Evolutionary conservation across 306 rosid genomes (phyloP).

Genomic region (Calophaca sinica): DNA sequence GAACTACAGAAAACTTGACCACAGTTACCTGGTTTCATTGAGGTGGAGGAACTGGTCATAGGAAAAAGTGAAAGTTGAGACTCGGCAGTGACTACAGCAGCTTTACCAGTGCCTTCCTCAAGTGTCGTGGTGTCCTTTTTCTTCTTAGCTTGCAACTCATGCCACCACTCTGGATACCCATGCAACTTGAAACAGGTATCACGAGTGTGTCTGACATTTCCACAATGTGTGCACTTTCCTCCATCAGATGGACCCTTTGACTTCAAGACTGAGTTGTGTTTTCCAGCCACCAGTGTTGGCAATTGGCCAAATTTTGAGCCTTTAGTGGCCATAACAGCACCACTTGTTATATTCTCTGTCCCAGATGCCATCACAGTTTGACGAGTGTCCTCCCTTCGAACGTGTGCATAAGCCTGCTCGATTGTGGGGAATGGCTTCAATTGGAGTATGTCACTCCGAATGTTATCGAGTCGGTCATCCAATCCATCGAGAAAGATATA

Average conservation of each 20-base stretch:
- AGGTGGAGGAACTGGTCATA: neutral
- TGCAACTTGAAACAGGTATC: neutral
- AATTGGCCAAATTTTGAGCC: neutral
- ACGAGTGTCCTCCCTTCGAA: neutral
- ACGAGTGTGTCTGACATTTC: neutral
- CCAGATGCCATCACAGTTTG: neutral
- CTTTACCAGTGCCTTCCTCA: neutral
- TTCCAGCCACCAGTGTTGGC: neutral
- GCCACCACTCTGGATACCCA: slow-evolving; percentile 10
- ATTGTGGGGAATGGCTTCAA: neutral
- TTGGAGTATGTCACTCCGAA: too few relatives aligned
- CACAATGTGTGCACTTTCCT: neutral
- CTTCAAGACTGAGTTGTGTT: neutral
- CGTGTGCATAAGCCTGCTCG: slow-evolving; percentile 13
- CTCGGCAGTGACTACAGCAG: neutral
- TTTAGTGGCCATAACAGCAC: slow-evolving; percentile 12
- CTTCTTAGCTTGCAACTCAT: neutral
- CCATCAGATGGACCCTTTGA: neutral
- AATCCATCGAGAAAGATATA: too few relatives aligned
- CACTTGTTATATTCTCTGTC: neutral
- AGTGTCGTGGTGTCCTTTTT: neutral
- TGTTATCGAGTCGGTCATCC: too few relatives aligned
- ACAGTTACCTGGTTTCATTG: neutral
- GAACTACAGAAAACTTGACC: neutral
- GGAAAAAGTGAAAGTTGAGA: neutral